These are phyloP conservation scores for Jackrogersella minutella DNA, from an alignment of 495 filamentous ascomycete genomes.

Conservation along the genomic window DNA sequence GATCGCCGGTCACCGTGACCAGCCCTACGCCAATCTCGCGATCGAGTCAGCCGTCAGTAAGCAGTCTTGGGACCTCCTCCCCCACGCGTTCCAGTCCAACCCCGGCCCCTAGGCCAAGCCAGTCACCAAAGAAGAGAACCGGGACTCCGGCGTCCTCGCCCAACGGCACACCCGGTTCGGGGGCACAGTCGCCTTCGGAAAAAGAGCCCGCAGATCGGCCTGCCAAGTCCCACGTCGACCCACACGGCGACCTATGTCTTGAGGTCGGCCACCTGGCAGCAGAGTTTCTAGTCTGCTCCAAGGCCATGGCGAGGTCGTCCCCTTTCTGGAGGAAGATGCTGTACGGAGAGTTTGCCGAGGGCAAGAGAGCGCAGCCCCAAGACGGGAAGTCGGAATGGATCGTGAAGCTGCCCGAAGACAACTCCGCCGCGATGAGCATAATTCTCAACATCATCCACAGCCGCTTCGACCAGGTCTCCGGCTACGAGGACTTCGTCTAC, in stretches of 20 bases:
- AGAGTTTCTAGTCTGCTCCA: conserved; percentile 40
- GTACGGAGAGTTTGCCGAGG: conserved; percentile 40
- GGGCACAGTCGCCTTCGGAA: background rate
- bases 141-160: background rate
- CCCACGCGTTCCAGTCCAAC: background rate
- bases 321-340: conserved; percentile 44
- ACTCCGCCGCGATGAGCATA: conserved; percentile 30
- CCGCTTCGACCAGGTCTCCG: conserved; percentile 32
- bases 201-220: background rate
- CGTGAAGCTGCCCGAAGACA: conserved; percentile 44
- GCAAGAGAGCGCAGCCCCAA: conserved; percentile 28
- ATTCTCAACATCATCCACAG: conserved; percentile 43
- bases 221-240: conserved; percentile 12
- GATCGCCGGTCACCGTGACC: background rate
- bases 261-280: conserved; percentile 14
- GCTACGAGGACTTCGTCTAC: conserved; percentile 18
- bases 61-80: background rate
- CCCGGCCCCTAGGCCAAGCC: background rate
- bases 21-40: conserved; percentile 18
- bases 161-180: background rate
- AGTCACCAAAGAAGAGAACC: background rate
- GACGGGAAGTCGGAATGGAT: conserved; percentile 31
- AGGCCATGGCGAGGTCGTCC: conserved; percentile 32
- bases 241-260: conserved; percentile 34
- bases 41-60: background rate